Percentiles rank a stretch among this genome's conserved stretches.
Conservation (phyloP, 768 basidiomycete species). For the Erythrobasidium yunnanense region DNA sequence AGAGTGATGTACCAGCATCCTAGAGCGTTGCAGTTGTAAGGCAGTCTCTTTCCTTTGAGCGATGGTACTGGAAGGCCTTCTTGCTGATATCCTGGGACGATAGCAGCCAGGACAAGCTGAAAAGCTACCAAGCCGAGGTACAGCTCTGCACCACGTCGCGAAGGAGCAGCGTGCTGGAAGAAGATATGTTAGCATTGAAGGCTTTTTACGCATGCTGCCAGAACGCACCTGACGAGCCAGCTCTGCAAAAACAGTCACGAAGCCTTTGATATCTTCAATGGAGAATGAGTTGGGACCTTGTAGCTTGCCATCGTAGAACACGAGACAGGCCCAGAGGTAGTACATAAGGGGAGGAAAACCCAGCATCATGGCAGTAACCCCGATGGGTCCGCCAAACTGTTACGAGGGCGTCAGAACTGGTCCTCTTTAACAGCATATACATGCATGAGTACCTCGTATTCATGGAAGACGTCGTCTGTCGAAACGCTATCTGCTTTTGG, state of each 20-base stretch:
- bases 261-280: slow-evolving; percentile 8
- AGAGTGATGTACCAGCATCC: slow-evolving; percentile 72
- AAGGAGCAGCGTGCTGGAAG: slow-evolving; percentile 76
- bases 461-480: slow-evolving; percentile 7
- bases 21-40: slow-evolving; percentile 94
- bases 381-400: slow-evolving; percentile 91
- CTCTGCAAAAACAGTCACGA: slow-evolving; percentile 24
- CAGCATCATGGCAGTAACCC: slow-evolving; percentile 83
- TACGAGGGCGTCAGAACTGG: slow-evolving; percentile 37
- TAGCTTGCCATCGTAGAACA: slow-evolving; percentile 76
- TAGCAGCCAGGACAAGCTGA: slow-evolving; percentile 78
- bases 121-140: slow-evolving; percentile 78
- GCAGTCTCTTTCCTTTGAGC: slow-evolving; percentile 77
- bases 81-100: slow-evolving; percentile 84
- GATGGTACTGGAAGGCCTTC: slow-evolving; percentile 95
- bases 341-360: slow-evolving; percentile 94
- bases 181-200: too few relatives aligned
- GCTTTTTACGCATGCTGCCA: too few relatives aligned
- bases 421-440: not conserved
- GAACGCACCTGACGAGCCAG: slow-evolving; percentile 7
- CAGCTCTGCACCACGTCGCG: slow-evolving; percentile 73
- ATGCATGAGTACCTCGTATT: slow-evolving; percentile 15
- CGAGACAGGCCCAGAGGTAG: slow-evolving; percentile 94
- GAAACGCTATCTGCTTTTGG: not conserved
- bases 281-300: slow-evolving; percentile 12